Conservation (phyloP, 306 rosid species). For the Acacia acuminata region DNA sequence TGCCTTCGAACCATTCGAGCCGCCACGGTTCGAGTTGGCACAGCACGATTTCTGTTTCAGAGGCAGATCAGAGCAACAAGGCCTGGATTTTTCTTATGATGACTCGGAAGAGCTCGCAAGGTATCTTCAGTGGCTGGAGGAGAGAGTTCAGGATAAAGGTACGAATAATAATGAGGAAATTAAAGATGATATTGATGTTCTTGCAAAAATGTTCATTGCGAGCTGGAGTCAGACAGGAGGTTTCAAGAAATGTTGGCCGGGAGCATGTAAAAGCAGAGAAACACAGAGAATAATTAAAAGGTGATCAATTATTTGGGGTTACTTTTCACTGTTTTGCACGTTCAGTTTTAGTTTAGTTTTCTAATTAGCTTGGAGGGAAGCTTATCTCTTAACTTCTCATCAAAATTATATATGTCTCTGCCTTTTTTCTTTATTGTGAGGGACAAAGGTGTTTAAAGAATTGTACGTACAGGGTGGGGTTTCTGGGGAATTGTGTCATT, state of each 20-base stretch:
- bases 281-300: neutral
- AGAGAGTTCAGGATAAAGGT: slow-evolving; percentile 31
- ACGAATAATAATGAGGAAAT: neutral
- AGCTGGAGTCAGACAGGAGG: slow-evolving; percentile 70
- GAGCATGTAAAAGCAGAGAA: slow-evolving; percentile 23
- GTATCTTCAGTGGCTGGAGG: slow-evolving; percentile 88
- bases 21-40: slow-evolving; percentile 53
- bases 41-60: slow-evolving; percentile 17
- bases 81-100: slow-evolving; percentile 2
- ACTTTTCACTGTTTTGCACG: slow-evolving; percentile 4
- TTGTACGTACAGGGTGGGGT: slow-evolving; percentile 37
- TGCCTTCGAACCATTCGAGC: slow-evolving; percentile 32
- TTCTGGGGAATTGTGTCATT: slow-evolving; percentile 40
- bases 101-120: slow-evolving; percentile 62
- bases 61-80: slow-evolving; percentile 23
- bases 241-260: slow-evolving; percentile 86
- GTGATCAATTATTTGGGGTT: neutral
- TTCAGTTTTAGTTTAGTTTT: neutral
- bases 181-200: slow-evolving; percentile 56
- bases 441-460: slow-evolving; percentile 23
- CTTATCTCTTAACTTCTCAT: slow-evolving; percentile 1
- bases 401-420: neutral
- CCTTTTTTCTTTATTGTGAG: slow-evolving; percentile 15
- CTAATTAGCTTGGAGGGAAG: slow-evolving; percentile 16
- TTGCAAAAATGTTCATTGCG: slow-evolving; percentile 81